A percentile compares a stretch with the other conserved stretches of the same genome.
Conservation (phyloP, 2,329 filamentous ascomycete genomes). For the Botrytis squamosa region DNA sequence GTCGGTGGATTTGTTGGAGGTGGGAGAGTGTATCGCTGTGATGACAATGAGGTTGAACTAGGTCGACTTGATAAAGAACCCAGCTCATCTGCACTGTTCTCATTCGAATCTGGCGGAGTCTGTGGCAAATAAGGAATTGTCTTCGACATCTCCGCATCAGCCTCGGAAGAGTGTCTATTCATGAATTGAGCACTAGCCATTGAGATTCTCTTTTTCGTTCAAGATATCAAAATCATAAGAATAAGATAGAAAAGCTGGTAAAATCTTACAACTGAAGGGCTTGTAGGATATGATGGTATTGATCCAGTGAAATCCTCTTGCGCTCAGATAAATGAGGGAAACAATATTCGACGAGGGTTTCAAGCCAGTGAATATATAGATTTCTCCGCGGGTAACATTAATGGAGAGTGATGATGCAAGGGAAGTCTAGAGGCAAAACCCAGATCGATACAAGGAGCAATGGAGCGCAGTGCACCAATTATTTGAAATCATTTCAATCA, state of each 20-base stretch:
- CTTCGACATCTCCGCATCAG: neutral
- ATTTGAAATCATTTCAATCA: neutral
- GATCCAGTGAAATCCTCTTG: neutral
- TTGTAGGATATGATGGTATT: neutral
- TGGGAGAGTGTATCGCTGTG: conserved; percentile 55
- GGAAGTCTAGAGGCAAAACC: neutral
- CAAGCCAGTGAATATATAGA: neutral
- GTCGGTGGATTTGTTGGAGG: conserved; percentile 58
- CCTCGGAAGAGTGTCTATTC: neutral
- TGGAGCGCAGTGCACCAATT: neutral
- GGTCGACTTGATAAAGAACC: conserved; percentile 27
- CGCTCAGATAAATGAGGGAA: neutral
- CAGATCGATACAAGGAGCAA: conserved; percentile 1
- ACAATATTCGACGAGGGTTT: neutral
- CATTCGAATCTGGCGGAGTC: conserved; percentile 36
- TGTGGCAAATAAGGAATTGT: conserved; percentile 28
- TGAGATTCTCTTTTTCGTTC: neutral
- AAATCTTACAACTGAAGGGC: neutral
- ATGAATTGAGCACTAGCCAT: conserved; percentile 7
- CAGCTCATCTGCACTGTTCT: conserved; percentile 30
- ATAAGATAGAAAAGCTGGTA: neutral
- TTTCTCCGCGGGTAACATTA: neutral
- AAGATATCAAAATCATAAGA: neutral
- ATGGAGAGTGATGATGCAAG: neutral
- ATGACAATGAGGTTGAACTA: conserved; percentile 23